Conservation (phyloP, 176 grass and related monocot genomes). For the Aegilops sharonensis region DNA sequence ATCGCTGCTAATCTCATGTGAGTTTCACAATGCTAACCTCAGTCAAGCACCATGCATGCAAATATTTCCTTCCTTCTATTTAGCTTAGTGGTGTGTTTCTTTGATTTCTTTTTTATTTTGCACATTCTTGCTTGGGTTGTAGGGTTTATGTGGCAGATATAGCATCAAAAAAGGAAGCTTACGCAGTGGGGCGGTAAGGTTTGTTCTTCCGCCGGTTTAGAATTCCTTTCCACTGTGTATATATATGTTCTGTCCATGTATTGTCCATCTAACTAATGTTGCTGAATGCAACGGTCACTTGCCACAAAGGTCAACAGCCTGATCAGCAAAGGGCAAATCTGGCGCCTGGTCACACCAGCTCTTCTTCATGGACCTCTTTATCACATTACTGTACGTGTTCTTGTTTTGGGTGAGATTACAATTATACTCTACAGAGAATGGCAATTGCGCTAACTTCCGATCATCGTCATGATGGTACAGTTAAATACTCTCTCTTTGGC, state of each 20-base stretch:
- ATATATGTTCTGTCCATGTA: no score
- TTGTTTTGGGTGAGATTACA: not conserved
- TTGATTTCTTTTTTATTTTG: no score
- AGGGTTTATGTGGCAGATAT: conserved; percentile 64
- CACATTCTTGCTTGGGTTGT: no score
- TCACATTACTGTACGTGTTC: conserved; percentile 59
- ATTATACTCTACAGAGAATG: not conserved
- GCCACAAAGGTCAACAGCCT: no score
- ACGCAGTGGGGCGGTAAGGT: conserved; percentile 89
- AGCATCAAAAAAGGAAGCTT: conserved; percentile 61
- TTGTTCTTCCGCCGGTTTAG: conserved; percentile 2
- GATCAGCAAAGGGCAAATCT: conserved; percentile 34
- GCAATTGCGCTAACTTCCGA: no score
- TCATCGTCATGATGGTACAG: conserved; percentile 24
- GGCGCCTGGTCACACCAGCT: conserved; percentile 81
- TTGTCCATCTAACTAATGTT: no score
- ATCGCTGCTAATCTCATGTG: conserved; percentile 63
- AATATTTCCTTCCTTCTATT: no score
- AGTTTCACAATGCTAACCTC: conserved; percentile 11
- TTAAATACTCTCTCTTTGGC: conserved; percentile 79
- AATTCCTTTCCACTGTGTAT: no score
- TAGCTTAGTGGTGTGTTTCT: no score
- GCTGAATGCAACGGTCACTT: not conserved
- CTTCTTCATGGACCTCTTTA: conserved; percentile 53
- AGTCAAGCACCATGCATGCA: not conserved